phyloP scores from a whole-genome alignment of 2,329 filamentous ascomycete species.

The Rutstroemia sp. region DNA sequence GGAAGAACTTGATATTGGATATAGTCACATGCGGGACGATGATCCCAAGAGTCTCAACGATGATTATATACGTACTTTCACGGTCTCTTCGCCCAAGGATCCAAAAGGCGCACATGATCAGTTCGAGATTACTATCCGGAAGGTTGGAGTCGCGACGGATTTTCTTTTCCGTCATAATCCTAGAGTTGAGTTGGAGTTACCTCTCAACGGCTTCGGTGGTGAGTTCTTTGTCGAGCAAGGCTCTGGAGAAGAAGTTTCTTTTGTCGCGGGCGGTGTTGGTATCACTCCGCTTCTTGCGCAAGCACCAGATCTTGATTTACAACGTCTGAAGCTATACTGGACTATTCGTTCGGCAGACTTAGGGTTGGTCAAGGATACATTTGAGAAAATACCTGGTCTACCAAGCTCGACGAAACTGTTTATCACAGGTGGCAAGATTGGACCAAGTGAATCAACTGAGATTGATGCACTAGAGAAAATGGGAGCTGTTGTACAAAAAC shows the following conservation, averaged over 20 bases:
- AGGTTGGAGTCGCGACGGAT: slow-evolving; percentile 60
- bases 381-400: slow-evolving; percentile 46
- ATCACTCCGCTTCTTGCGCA: slow-evolving; percentile 77
- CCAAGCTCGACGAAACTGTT: slow-evolving; percentile 51
- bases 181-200: slow-evolving; percentile 50
- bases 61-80: slow-evolving; percentile 78
- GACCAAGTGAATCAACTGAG: neutral
- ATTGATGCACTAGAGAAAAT: slow-evolving; percentile 23
- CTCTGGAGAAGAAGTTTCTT: slow-evolving; percentile 37
- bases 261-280: slow-evolving; percentile 73
- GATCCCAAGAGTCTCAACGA: slow-evolving; percentile 78
- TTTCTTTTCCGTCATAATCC: slow-evolving; percentile 55
- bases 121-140: slow-evolving; percentile 66
- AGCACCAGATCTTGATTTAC: slow-evolving; percentile 42
- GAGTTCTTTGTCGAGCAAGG: slow-evolving; percentile 40
- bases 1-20: slow-evolving; percentile 62
- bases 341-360: slow-evolving; percentile 55
- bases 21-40: slow-evolving; percentile 75
- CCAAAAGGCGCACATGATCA: slow-evolving; percentile 16
- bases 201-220: slow-evolving; percentile 68
- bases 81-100: slow-evolving; percentile 51
- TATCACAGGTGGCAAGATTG: slow-evolving; percentile 44
- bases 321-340: slow-evolving; percentile 57
- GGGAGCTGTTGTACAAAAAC: slow-evolving; percentile 32
- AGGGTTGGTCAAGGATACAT: slow-evolving; percentile 50